phyloP scores from a whole-genome alignment of 106 monocot genomes.

The Acorus gramineus region DNA sequence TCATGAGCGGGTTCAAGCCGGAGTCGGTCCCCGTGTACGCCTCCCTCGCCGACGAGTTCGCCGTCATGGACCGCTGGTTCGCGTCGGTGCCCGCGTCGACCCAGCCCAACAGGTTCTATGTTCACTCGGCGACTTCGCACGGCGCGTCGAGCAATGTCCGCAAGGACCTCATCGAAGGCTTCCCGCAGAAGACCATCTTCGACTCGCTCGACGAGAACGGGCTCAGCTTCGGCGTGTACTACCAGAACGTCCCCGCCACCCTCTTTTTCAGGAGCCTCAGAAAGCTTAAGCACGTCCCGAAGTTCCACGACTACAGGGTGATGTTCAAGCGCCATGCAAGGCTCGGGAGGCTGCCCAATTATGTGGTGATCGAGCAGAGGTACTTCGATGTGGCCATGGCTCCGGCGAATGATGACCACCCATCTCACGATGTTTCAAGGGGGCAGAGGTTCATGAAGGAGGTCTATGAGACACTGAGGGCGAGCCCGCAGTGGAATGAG shows the following conservation, averaged over 20 bases:
- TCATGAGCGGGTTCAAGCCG: slow-evolving; percentile 68
- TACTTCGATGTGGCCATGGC: slow-evolving; percentile 7
- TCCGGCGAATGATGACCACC: slow-evolving; percentile 15
- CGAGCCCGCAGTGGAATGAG: slow-evolving; percentile 86
- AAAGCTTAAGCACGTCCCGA: slow-evolving; percentile 8
- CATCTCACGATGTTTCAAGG: slow-evolving; percentile 11
- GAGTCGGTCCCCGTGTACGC: slow-evolving; percentile 59
- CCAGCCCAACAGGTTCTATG: too few species aligned
- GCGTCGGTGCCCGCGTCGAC: too few species aligned
- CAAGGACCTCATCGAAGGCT: slow-evolving; percentile 3
- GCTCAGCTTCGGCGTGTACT: slow-evolving; percentile 9
- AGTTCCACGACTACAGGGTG: slow-evolving; percentile 5
- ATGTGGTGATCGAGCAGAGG: slow-evolving; percentile 15
- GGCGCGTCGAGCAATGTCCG: background rate
- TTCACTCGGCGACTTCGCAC: too few species aligned
- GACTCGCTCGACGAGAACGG: slow-evolving; percentile 9
- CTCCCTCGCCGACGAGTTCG: slow-evolving; percentile 56
- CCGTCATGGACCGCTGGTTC: slow-evolving; percentile 36
- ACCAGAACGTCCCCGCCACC: slow-evolving; percentile 3
- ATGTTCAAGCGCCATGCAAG: slow-evolving; percentile 6
- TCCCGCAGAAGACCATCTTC: slow-evolving; percentile 13
- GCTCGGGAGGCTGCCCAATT: slow-evolving; percentile 11
- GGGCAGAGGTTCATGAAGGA: slow-evolving; percentile 9
- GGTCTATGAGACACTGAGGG: slow-evolving; percentile 7
- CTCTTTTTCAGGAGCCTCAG: slow-evolving; percentile 9